These are phyloP conservation scores for Blastobotrys serpentis DNA, from an alignment of 1,139 yeast species.

Conservation along the genomic window DNA sequence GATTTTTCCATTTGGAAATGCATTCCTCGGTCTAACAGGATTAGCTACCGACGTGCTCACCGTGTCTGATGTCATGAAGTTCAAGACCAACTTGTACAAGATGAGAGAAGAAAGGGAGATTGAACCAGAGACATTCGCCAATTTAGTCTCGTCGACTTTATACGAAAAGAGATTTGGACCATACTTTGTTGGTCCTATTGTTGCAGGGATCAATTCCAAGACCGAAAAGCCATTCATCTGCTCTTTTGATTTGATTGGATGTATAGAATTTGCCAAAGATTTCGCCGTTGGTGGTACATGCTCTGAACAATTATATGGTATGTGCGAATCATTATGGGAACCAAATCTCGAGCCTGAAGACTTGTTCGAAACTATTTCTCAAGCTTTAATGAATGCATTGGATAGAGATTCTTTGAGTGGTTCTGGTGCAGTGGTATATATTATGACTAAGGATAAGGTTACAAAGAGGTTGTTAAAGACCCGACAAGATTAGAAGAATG, in stretches of 20 bases:
- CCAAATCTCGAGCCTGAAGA: conserved; percentile 94
- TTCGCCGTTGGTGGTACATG: conserved; percentile 98
- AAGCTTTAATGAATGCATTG: conserved; percentile 88
- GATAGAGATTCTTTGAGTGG: conserved; percentile 98
- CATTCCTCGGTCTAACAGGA: conserved; percentile 89
- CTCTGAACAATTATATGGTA: conserved; percentile 91
- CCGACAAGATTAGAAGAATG: conserved; percentile 68
- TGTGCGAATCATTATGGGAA: conserved; percentile 97
- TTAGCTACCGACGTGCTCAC: conserved; percentile 93
- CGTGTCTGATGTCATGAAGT: conserved; percentile 72
- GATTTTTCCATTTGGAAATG: conserved; percentile 80
- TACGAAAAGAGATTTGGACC: conserved; percentile 93
- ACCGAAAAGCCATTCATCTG: conserved; percentile 86
- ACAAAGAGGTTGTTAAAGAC: conserved; percentile 84
- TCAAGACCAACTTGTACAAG: conserved; percentile 84
- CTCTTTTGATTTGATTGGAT: conserved; percentile 94
- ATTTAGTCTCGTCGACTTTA: conserved; percentile 82
- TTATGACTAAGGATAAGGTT: conserved; percentile 90
- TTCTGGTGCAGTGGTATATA: conserved; percentile 97
- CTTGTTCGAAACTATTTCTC: conserved; percentile 92
- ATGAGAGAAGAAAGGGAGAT: conserved; percentile 87
- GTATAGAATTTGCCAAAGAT: conserved; percentile 92
- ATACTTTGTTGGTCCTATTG: conserved; percentile 93
- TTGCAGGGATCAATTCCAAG: conserved; percentile 87
- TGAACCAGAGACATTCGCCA: conserved; percentile 93